Percentiles rank a stretch among this genome's conserved stretches.
phyloP scores from a whole-genome alignment of 2,329 filamentous ascomycete species.

The Metarhizium album region DNA sequence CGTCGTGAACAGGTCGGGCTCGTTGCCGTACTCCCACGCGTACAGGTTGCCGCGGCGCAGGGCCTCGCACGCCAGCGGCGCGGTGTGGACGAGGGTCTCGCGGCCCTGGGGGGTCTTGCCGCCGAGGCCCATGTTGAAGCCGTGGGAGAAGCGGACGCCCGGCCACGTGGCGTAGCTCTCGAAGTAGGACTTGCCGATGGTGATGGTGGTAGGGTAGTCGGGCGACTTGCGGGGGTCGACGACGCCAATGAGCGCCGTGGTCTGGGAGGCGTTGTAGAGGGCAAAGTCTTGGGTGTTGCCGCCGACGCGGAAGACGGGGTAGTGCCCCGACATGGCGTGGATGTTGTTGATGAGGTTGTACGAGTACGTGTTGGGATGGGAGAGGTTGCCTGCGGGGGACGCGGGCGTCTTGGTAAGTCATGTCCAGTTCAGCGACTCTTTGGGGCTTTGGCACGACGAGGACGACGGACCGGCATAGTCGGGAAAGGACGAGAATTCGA shows the following conservation, averaged over 20 bases:
- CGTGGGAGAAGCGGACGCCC: constrained; percentile 45
- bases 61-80: constrained; percentile 45
- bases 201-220: constrained; percentile 51
- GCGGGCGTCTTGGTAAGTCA: too few relatives aligned
- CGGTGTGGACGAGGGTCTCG: constrained; percentile 41
- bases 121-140: constrained; percentile 47
- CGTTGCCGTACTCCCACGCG: constrained; percentile 46
- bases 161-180: constrained; percentile 51
- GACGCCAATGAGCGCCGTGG: constrained; percentile 40
- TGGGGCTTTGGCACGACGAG: neutral
- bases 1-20: constrained; percentile 41
- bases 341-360: constrained; percentile 49
- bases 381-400: constrained; percentile 36
- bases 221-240: constrained; percentile 35
- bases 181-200: constrained; percentile 51
- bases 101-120: constrained; percentile 40
- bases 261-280: constrained; percentile 43
- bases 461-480: constrained; percentile 33
- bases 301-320: constrained; percentile 51
- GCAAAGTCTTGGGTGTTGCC: constrained; percentile 60
- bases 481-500: constrained; percentile 40
- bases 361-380: constrained; percentile 47
- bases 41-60: constrained; percentile 39
- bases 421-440: too few relatives aligned
- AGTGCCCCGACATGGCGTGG: constrained; percentile 39